Conservation (phyloP, 1,139 yeast species). For the Waltiozyma sp. region DNA sequence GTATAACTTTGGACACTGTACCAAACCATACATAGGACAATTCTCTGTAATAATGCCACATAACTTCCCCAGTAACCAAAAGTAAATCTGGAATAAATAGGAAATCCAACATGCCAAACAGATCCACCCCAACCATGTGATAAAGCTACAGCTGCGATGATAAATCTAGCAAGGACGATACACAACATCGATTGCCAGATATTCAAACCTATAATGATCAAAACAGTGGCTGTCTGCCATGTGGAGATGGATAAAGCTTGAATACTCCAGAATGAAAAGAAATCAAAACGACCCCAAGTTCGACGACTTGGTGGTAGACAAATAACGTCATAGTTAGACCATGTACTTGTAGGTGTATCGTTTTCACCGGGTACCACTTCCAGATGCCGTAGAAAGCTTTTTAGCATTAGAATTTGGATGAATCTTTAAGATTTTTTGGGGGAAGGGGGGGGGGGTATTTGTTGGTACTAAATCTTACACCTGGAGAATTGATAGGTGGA, state of each 20-base stretch:
- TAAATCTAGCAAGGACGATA: slow-evolving; percentile 23
- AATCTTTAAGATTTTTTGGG: no score
- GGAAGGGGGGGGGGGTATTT: no score
- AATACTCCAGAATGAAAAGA: slow-evolving; percentile 25
- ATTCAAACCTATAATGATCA: slow-evolving; percentile 23
- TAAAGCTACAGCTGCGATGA: slow-evolving; percentile 22
- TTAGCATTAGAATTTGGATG: not conserved
- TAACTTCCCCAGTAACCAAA: slow-evolving; percentile 27
- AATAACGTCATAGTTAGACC: slow-evolving; percentile 19
- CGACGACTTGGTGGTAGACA: slow-evolving; percentile 27
- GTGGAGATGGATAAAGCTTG: slow-evolving; percentile 21
- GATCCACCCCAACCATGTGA: slow-evolving; percentile 25
- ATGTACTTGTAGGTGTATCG: not conserved
- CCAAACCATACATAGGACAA: slow-evolving; percentile 26
- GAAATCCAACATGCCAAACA: slow-evolving; percentile 27
- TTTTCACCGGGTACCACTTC: not conserved
- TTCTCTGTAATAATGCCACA: slow-evolving; percentile 24
- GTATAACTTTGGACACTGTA: slow-evolving; percentile 24
- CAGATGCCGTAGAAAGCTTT: not conserved
- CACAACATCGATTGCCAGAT: slow-evolving; percentile 26
- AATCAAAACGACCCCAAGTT: slow-evolving; percentile 26
- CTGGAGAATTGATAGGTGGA: no score
- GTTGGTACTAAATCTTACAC: no score
- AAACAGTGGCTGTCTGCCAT: slow-evolving; percentile 23
- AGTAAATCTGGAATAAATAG: slow-evolving; percentile 25